Evolutionary conservation across 2,329 filamentous ascomycete species (phyloP), one percentile per base, ranked within the genome.

Genomic region (Colletotrichum filicis): DNA sequence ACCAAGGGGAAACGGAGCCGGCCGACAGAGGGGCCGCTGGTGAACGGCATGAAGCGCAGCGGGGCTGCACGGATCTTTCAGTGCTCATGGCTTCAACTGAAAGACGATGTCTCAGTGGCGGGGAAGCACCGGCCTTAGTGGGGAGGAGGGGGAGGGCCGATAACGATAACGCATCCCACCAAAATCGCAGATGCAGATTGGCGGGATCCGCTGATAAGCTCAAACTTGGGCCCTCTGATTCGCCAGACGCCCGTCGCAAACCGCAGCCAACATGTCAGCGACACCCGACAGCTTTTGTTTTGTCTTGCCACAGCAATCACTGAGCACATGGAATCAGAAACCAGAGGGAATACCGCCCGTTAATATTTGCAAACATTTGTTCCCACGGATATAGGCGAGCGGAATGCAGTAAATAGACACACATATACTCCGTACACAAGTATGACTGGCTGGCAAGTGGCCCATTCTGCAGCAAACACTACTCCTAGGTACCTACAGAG

Each of bases 91-190:
- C 65, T 7, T 19, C 14, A 3, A 26, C n/a, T 14, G 5, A 19
- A 24, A n/a, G 12, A 19, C 2, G 46, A 24, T 22, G 8, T 49
- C n/a, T 63, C 28, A 42, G 57, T 46, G 37, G 59, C 58, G 46
- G 66, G 66, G 66, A 24, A 58, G 26, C n/a, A 42, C 26, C 32
- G 19, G 42, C 42, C n/a, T 49, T 4, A 52, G 7, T 26, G 32
- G 19, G 42, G n/a, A 30, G 32, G 59, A 52, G 56, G 55, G 55
- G 60, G 64, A 61, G 60, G 71, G 71, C 61, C 56, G 66, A 66
- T 65, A 61, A 53, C 42, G 68, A 71, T 71, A 68, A 73, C n/a
- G 26, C 49, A 70, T 30, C 66, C 66, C 71, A 57, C 71, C 37
- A 57, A 66, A 65, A 59, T n/a, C 22, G 60, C 53, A 30, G 37